These are phyloP conservation scores for Ceriops zippeliana DNA, from an alignment of 345 rosid species.

Conservation along the genomic window DNA sequence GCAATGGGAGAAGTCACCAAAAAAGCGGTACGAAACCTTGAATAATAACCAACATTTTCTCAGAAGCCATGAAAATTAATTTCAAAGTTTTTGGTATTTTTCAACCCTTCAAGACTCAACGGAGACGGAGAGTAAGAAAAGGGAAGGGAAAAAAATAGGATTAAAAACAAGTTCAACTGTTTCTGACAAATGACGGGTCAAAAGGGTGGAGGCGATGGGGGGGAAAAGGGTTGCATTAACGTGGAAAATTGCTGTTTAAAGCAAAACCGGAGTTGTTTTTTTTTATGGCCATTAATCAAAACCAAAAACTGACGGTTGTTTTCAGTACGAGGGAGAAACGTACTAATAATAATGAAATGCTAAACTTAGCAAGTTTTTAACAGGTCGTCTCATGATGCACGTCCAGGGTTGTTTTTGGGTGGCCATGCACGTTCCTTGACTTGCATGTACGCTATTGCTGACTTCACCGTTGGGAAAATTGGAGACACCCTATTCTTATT, in stretches of 20 bases:
- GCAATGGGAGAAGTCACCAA: too few relatives aligned
- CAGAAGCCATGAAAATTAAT: background rate
- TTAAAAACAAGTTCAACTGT: constrained; percentile 2
- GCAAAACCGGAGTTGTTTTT: constrained; percentile 4
- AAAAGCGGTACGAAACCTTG: background rate
- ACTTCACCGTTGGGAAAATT: too few relatives aligned
- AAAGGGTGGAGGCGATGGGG: constrained; percentile 7
- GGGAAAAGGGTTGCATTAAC: constrained; percentile 5
- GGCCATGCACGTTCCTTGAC: constrained; percentile 2
- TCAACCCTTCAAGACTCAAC: too few relatives aligned
- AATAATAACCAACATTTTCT: constrained; percentile 7
- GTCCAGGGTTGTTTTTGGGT: constrained; percentile 8
- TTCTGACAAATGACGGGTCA: constrained; percentile 16
- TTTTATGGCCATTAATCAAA: constrained; percentile 17
- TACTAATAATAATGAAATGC: background rate
- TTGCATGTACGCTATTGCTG: background rate
- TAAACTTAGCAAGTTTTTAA: constrained; percentile 29
- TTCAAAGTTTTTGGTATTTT: too few relatives aligned
- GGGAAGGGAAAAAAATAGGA: background rate
- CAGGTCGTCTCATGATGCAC: constrained; percentile 1
- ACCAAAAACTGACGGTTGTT: constrained; percentile 28
- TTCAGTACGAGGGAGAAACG: constrained; percentile 17
- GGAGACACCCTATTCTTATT: too few relatives aligned
- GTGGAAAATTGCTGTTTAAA: constrained; percentile 12
- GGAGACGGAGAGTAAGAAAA: too few relatives aligned